Conservation (phyloP, 306 rosid species). For the Pterocarpus macrocarpus region DNA sequence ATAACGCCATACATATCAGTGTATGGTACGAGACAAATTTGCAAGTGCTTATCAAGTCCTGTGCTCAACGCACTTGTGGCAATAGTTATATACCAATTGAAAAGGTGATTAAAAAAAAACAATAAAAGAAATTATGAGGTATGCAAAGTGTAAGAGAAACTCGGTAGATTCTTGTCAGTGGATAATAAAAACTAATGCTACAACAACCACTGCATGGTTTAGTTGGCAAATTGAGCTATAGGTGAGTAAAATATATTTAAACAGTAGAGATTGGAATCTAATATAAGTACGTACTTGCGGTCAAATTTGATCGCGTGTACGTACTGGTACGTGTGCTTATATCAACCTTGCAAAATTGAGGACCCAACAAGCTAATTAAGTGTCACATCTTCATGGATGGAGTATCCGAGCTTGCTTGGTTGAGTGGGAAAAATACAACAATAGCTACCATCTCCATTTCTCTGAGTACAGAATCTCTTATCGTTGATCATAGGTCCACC, state of each 20-base stretch:
- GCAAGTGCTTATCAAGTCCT: conserved; percentile 30
- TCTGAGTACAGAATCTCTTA: conserved; percentile 11
- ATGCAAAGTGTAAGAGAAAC: no score
- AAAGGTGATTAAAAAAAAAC: no score
- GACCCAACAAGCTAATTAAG: conserved; percentile 26
- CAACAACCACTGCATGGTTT: not conserved
- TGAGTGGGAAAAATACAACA: conserved; percentile 30
- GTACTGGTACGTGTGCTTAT: conserved; percentile 30
- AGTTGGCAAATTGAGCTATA: no score
- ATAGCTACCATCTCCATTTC: conserved; percentile 4
- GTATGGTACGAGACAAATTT: conserved; percentile 30
- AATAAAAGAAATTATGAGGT: no score
- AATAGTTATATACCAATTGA: no score
- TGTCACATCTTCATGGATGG: conserved; percentile 20
- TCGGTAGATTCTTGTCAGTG: no score
- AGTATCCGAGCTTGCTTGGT: conserved; percentile 9
- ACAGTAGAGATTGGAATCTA: no score
- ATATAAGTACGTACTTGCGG: not conserved
- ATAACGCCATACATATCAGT: conserved; percentile 5
- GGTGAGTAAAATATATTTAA: not conserved
- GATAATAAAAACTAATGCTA: not conserved
- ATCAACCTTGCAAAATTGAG: conserved; percentile 33
- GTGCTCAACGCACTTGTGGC: not conserved
- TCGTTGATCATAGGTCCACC: conserved; percentile 8
- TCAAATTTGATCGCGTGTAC: not conserved